Evolutionary conservation across 345 rosid genomes (phyloP).

Genomic region (Linum lewisii): DNA sequence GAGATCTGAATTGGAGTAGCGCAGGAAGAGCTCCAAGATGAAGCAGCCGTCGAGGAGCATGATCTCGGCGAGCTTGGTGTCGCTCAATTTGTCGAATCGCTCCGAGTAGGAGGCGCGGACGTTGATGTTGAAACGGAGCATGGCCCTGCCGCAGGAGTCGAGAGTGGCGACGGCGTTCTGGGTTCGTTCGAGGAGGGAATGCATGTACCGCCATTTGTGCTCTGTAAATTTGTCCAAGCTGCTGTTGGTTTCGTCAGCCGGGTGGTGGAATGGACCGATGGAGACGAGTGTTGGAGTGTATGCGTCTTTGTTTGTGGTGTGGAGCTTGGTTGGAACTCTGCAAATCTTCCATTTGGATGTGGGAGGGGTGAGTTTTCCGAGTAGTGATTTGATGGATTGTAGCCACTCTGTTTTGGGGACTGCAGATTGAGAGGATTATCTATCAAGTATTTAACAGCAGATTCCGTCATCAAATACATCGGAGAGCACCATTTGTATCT

Average conservation of each 20-base stretch:
- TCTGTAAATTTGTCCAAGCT: not conserved
- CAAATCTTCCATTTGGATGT: not conserved
- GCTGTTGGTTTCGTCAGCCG: no score
- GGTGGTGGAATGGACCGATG: not conserved
- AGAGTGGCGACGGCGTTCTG: not conserved
- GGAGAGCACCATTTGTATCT: no score
- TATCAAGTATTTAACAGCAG: no score
- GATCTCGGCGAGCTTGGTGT: not conserved
- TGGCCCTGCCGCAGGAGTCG: not conserved
- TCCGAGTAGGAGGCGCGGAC: constrained; percentile 4
- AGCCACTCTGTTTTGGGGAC: not conserved
- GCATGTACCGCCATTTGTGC: constrained; percentile 1
- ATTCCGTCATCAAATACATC: no score
- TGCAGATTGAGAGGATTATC: no score
- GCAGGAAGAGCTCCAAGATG: constrained; percentile 15
- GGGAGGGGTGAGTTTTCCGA: not conserved
- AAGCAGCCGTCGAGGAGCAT: constrained; percentile 12
- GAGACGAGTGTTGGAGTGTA: constrained; percentile 3
- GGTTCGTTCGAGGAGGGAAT: constrained; percentile 8
- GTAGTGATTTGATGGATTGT: not conserved
- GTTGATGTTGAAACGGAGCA: not conserved
- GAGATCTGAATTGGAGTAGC: constrained; percentile 13
- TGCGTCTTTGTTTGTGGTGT: constrained; percentile 9
- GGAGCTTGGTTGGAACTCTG: constrained; percentile 6
- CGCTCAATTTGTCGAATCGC: rapidly evolving